Evolutionary conservation across 2,329 filamentous ascomycete species (phyloP).

Genomic region (Lachnellula willkommii): DNA sequence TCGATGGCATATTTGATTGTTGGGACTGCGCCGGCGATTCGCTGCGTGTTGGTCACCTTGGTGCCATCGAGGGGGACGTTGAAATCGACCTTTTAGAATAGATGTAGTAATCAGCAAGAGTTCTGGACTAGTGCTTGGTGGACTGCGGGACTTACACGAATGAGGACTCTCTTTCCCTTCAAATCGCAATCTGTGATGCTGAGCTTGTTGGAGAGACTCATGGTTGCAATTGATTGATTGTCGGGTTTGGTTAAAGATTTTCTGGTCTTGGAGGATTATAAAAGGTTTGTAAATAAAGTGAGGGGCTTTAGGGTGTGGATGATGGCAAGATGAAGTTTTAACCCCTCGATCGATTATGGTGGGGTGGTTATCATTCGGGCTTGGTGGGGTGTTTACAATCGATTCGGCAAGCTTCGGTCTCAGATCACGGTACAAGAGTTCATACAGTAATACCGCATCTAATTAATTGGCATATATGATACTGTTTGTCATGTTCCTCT

Average conservation of each 20-base stretch:
- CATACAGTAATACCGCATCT: neutral
- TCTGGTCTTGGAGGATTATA: neutral
- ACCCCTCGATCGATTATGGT: conserved; percentile 7
- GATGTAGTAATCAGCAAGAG: conserved; percentile 1
- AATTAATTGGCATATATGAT: neutral
- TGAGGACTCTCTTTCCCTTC: conserved; percentile 97
- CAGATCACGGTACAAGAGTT: neutral
- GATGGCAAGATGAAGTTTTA: conserved; percentile 15
- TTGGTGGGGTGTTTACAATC: conserved; percentile 4
- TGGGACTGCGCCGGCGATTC: conserved; percentile 90
- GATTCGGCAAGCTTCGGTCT: neutral
- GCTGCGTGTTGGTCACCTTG: conserved; percentile 96
- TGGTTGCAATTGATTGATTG: conserved; percentile 41
- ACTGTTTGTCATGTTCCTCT: no score
- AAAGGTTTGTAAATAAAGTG: conserved; percentile 6
- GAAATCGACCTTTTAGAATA: conserved; percentile 77
- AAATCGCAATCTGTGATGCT: conserved; percentile 94
- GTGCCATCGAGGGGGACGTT: conserved; percentile 93
- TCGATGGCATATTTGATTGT: conserved; percentile 94
- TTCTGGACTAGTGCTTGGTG: neutral
- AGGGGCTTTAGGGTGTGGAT: conserved; percentile 14
- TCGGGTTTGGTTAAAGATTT: neutral
- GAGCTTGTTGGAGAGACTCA: conserved; percentile 99
- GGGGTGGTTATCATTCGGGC: neutral
- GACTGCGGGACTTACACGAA: conserved; percentile 63